A percentile compares a stretch with the other conserved stretches of the same genome.
These are phyloP conservation scores for Begonia loranthoides DNA, from an alignment of 306 rosid genomes.

Conservation along the genomic window DNA sequence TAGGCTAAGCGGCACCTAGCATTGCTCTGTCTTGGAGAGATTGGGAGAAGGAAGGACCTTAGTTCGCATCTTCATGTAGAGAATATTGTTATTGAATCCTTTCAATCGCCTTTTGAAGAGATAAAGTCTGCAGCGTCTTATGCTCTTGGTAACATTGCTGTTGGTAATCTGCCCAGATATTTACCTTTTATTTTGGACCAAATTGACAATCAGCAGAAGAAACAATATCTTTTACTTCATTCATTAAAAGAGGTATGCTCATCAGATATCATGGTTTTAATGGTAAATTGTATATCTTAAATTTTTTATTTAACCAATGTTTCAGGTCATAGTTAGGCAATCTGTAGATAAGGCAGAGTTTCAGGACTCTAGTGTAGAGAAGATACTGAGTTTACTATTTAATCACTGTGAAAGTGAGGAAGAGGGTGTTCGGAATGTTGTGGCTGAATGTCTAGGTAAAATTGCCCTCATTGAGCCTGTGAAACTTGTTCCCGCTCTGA, in stretches of 20 bases:
- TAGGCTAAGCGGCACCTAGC: slow-evolving; percentile 98
- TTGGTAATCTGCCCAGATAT: slow-evolving; percentile 91
- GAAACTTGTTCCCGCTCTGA: slow-evolving; percentile 95
- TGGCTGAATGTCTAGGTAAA: slow-evolving; percentile 96
- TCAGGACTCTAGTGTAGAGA: slow-evolving; percentile 92
- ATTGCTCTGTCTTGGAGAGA: slow-evolving; percentile 88
- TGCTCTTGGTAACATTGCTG: slow-evolving; percentile 98
- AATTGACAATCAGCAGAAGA: slow-evolving; percentile 99
- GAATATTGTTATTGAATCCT: slow-evolving; percentile 91
- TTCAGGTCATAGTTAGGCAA: slow-evolving; percentile 90
- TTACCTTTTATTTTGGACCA: slow-evolving; percentile 97
- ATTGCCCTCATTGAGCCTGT: slow-evolving; percentile 93
- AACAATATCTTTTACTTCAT: slow-evolving; percentile 95
- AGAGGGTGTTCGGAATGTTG: slow-evolving; percentile 98
- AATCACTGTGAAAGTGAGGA: slow-evolving; percentile 98
- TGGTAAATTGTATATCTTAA: slow-evolving; percentile 5
- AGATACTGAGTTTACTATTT: slow-evolving; percentile 83
- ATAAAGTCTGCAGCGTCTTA: slow-evolving; percentile 98
- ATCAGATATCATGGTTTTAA: slow-evolving; percentile 11
- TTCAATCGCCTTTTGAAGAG: slow-evolving; percentile 98
- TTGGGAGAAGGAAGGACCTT: slow-evolving; percentile 95
- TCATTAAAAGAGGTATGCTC: slow-evolving; percentile 84
- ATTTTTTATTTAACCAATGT: slow-evolving; percentile 5
- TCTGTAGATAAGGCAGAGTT: slow-evolving; percentile 94
- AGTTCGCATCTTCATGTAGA: slow-evolving; percentile 76